Conservation (phyloP, 1,284 basidiomycete species). For the Caloboletus inedulis region DNA sequence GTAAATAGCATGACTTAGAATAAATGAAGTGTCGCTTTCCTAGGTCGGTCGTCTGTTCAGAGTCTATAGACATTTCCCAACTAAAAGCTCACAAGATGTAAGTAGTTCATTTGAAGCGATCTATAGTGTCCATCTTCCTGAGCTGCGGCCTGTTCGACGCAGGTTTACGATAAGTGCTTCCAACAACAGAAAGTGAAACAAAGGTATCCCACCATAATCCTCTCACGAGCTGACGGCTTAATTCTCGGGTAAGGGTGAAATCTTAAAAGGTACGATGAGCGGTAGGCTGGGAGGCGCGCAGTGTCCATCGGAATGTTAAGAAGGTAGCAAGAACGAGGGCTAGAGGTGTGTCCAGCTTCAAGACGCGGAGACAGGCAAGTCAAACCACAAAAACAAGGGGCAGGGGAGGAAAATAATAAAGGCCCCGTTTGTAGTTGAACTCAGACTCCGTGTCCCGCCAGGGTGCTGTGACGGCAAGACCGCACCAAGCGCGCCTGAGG, state of each 20-base stretch:
- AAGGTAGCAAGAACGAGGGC: neutral
- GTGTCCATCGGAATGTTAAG: constrained; percentile 20
- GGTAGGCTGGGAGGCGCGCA: constrained; percentile 23
- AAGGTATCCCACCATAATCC: constrained; percentile 20
- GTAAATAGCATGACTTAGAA: constrained; percentile 13
- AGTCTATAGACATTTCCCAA: neutral
- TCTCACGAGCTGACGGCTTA: constrained; percentile 26
- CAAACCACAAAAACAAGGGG: constrained; percentile 1
- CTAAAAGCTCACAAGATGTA: constrained; percentile 5
- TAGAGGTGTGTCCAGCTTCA: neutral
- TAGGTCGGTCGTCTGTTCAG: constrained; percentile 9
- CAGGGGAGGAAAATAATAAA: constrained; percentile 2
- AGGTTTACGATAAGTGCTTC: constrained; percentile 5
- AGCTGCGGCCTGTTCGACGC: constrained; percentile 5
- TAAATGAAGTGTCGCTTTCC: constrained; percentile 6
- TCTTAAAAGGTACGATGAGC: constrained; percentile 31
- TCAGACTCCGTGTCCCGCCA: constrained; percentile 23
- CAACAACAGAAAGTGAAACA: constrained; percentile 1
- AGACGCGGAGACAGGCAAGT: constrained; percentile 1
- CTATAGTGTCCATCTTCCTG: neutral
- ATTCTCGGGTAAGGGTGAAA: constrained; percentile 31
- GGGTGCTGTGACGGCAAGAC: constrained; percentile 27
- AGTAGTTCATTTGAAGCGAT: neutral
- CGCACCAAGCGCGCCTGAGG: constrained; percentile 26
- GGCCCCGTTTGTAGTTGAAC: constrained; percentile 14